Evolutionary conservation across 2,329 filamentous ascomycete species (phyloP), one percentile per base, ranked within the genome.

Genomic region (Pseudocercospora pini-densiflorae): DNA sequence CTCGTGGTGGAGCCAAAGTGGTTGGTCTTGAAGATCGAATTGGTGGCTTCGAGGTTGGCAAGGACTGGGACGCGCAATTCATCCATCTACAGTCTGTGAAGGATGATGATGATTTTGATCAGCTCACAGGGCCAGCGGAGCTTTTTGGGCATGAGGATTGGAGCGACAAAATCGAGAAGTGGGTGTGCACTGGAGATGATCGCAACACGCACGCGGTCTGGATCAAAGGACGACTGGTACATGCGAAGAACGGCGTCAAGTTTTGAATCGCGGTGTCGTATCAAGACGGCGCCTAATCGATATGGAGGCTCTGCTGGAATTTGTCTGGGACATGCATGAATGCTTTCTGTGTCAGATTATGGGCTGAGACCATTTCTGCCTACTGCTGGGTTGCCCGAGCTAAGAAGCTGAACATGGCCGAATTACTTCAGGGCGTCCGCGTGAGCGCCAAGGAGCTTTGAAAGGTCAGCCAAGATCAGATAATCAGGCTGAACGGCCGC

Each of bases 131-230:
- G 0, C 88, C 89, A 55, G 92, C 97, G 0, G 93, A 97, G 79
- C 79, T 97, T 0, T 99, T 97, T 82, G 94, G 93, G 0, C 93
- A 90, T 87, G 94, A 98, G 85, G 87, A 76, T n/a, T 96, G 92
- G 92, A 88, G 90, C 45, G 92, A 98, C 74, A 88, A 84, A 75
- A 81, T 98, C 10, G 92, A 92, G 61, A 99, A 99, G 83, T 99
- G 95, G 95, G 83, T 98, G 68, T 99, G 92, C 80, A 91, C 88
- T 71, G 95, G 95, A 0, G 94, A 98, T 82, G 95, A 98, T 80
- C 85, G 94, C 72, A 98, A 98, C 78, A 94, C 93, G 2, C 86
- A 85, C 73, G 89, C 86, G 72, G 95, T 99, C 5, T 99, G 94
- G 94, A 93, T 98, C 1, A 89, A 86, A 76, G 95, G 95, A 2